These are phyloP conservation scores for Lablab purpureus DNA, from an alignment of 306 rosid genomes.

Conservation along the genomic window DNA sequence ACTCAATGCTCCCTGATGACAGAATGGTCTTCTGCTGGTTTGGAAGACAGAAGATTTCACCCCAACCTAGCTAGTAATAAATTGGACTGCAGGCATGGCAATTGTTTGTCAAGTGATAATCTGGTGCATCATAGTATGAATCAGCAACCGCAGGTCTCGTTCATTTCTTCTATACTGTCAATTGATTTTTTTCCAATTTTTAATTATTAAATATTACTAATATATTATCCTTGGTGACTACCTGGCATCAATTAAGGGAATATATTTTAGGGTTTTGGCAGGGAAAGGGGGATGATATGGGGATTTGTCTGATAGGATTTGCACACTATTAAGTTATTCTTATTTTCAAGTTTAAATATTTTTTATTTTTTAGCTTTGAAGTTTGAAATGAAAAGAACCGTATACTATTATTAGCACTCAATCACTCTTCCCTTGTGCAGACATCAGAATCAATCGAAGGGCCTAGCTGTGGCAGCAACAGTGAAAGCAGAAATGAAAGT, in stretches of 20 bases:
- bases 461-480: conserved; percentile 53
- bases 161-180: conserved; percentile 37
- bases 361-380: not conserved
- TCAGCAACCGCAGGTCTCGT: conserved; percentile 61
- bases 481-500: conserved; percentile 50
- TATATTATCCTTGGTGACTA: conserved; percentile 7
- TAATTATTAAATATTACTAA: not conserved
- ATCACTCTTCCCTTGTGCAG: conserved; percentile 54
- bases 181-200: conserved; percentile 16
- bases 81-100: conserved; percentile 25
- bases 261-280: not conserved
- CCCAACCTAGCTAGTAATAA: not conserved
- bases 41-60: conserved; percentile 46
- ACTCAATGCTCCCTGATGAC: conserved; percentile 46
- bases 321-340: not conserved
- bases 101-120: conserved; percentile 49
- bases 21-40: conserved; percentile 54
- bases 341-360: conserved; percentile 4
- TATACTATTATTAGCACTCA: conserved; percentile 9
- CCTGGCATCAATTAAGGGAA: conserved; percentile 18
- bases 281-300: not conserved
- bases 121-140: conserved; percentile 39
- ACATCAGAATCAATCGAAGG: conserved; percentile 57
- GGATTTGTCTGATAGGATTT: not conserved
- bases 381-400: not conserved